Conservation (phyloP, 306 rosid species). For the Castanea crenata region DNA sequence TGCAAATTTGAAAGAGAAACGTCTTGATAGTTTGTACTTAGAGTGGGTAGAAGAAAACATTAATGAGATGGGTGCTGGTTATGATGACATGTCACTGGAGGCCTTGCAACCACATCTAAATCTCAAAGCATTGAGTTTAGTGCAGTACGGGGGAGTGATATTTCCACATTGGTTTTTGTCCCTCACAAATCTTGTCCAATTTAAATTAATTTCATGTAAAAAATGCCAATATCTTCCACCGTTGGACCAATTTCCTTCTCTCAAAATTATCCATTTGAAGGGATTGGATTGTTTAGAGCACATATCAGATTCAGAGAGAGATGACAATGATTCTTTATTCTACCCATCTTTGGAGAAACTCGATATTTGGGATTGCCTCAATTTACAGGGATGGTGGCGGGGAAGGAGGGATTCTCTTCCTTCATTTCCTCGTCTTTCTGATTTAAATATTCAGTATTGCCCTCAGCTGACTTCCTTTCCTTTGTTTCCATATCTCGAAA, state of each 20-base stretch:
- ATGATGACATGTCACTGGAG: neutral
- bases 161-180: slow-evolving; percentile 15
- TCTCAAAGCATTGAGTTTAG: neutral
- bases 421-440: too few species aligned
- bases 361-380: too few species aligned
- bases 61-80: neutral
- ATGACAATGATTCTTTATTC: too few species aligned
- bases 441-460: accelerated
- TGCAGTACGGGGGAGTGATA: neutral
- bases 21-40: neutral
- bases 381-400: too few species aligned
- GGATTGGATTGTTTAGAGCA: too few species aligned
- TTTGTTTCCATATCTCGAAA: too few species aligned
- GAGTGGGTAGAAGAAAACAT: neutral
- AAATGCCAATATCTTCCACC: slow-evolving; percentile 5
- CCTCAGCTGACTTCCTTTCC: too few species aligned
- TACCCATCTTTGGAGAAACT: too few species aligned
- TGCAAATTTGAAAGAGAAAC: neutral
- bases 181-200: neutral
- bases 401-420: too few species aligned
- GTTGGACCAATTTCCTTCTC: slow-evolving; percentile 12
- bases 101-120: slow-evolving; percentile 3
- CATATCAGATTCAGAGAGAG: too few species aligned
- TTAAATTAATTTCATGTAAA: accelerated
- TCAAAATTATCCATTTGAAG: neutral